Base-by-base conservation (phyloP, 2,329 filamentous ascomycete species). In the Aspergillus tamarii region DNA sequence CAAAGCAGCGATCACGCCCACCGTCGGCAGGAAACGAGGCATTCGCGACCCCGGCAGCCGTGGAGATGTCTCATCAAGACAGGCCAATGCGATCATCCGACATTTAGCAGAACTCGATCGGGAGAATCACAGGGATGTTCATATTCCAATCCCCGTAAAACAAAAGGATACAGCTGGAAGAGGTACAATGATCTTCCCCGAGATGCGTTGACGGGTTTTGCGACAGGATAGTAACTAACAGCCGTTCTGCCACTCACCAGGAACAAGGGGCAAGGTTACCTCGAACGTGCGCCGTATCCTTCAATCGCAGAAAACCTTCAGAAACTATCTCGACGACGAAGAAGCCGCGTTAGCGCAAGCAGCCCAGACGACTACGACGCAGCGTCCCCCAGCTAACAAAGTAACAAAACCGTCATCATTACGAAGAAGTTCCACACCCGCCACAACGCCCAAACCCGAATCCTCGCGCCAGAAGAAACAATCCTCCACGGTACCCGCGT, bases 81-180 rank as follows among this genome's bases (percentile, higher is more conserved):
- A 96, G 77, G 91, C 94, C 73, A 89, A 90, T 50, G 94, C 93
- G 69, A 86, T 94, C 58, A 84, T 91, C 61, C 91, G 93, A 69
- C 92, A 95, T 72, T 86, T 98, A 54, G 89, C 92, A 65, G 89
- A 91, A 46, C 84, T 99, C 41, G 92, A 96, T 73, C 87, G 88
- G 59, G 95, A 98, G 74, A 92, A 90, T 67, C 85, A 89, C 72
- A 84, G 85, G 64, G 91, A 94, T 68, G 87, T 87, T 1, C 82
- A 85, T n/a, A 93, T 96, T 58, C 83, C 89, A 0, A 82, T 94
- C 4, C 88, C 89, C 0, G 78, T 84, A 4, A 87, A 85, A 74
- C 78, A 84, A 63, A 69, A 84, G 62, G 80, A 83, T 26, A 79
- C 77, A 60, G 79, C 77, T 43, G 74, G 77, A 14, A 74, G 78